Percentiles rank a stretch among this genome's conserved stretches.
phyloP scores from a whole-genome alignment of 2,329 filamentous ascomycete genomes.

The Amauroascus verrucosus region DNA sequence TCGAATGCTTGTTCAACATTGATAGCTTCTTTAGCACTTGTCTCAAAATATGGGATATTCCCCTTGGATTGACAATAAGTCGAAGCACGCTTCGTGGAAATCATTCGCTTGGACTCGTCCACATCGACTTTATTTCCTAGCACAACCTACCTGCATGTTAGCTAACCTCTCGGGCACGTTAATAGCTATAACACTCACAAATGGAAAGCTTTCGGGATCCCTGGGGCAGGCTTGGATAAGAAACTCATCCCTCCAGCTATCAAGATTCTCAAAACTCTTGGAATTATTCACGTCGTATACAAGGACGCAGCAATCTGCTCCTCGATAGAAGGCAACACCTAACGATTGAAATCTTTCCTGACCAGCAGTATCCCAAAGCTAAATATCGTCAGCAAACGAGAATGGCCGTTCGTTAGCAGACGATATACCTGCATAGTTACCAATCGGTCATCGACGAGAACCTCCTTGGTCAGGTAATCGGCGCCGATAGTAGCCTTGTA shows the following conservation, averaged over 20 bases:
- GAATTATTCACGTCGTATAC: slow-evolving; percentile 99
- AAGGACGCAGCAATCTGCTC: slow-evolving; percentile 97
- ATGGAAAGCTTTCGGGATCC: slow-evolving; percentile 95
- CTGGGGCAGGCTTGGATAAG: slow-evolving; percentile 92
- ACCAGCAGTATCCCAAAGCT: slow-evolving; percentile 98
- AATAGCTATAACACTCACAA: slow-evolving; percentile 50
- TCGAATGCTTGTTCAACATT: slow-evolving; percentile 89
- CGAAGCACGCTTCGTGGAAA: slow-evolving; percentile 90
- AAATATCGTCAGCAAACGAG: slow-evolving; percentile 63
- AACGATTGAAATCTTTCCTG: slow-evolving; percentile 99
- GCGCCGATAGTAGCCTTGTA: slow-evolving; percentile 99
- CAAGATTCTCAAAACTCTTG: slow-evolving; percentile 96
- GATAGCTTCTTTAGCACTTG: slow-evolving; percentile 94
- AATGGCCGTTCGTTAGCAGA: neutral
- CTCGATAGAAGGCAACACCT: slow-evolving; percentile 98
- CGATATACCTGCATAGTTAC: slow-evolving; percentile 86
- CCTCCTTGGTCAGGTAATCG: slow-evolving; percentile 96
- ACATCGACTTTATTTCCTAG: slow-evolving; percentile 99
- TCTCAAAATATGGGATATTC: slow-evolving; percentile 97
- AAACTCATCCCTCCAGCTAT: slow-evolving; percentile 98
- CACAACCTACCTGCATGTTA: slow-evolving; percentile 54
- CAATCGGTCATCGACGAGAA: slow-evolving; percentile 89
- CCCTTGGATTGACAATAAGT: slow-evolving; percentile 97
- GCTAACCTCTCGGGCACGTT: neutral
- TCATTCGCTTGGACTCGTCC: slow-evolving; percentile 93